Percentiles rank a stretch among this genome's conserved stretches.
These are phyloP conservation scores for Crepidotus variabilis DNA, from an alignment of 768 basidiomycete genomes.

Conservation along the genomic window DNA sequence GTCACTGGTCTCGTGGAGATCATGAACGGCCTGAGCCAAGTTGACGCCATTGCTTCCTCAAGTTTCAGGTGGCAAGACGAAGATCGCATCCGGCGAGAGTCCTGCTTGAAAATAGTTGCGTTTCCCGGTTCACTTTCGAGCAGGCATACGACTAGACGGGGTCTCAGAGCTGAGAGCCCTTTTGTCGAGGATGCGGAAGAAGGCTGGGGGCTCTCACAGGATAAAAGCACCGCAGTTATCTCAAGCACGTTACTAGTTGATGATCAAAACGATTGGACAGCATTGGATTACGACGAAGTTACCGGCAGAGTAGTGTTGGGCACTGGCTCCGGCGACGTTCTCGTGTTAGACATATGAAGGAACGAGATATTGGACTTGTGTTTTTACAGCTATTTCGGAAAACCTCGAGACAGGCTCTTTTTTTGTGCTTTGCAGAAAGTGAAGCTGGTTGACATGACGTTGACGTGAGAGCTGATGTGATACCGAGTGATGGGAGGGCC, in stretches of 20 bases:
- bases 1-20: conserved; percentile 1
- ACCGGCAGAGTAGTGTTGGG: conserved; percentile 51
- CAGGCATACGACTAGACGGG: not conserved
- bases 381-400: no score
- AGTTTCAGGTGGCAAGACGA: conserved; percentile 5
- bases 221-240: not conserved
- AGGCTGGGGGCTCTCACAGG: not conserved
- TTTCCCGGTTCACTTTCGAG: conserved; percentile 44
- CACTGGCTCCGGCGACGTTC: conserved; percentile 37
- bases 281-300: conserved; percentile 61
- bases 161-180: no score
- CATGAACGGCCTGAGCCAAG: conserved; percentile 17
- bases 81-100: conserved; percentile 17
- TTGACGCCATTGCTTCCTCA: conserved; percentile 17
- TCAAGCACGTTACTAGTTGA: conserved; percentile 15
- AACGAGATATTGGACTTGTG: no score
- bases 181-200: not conserved
- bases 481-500: no score
- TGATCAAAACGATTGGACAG: conserved; percentile 42
- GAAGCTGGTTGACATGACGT: no score
- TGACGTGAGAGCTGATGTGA: no score
- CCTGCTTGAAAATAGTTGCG: conserved; percentile 43
- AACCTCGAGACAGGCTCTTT: no score
- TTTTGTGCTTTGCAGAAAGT: no score
- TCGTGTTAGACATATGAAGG: not conserved